Conservation (phyloP, 768 basidiomycete genomes). For the Coprinopsis marcescibilis region DNA sequence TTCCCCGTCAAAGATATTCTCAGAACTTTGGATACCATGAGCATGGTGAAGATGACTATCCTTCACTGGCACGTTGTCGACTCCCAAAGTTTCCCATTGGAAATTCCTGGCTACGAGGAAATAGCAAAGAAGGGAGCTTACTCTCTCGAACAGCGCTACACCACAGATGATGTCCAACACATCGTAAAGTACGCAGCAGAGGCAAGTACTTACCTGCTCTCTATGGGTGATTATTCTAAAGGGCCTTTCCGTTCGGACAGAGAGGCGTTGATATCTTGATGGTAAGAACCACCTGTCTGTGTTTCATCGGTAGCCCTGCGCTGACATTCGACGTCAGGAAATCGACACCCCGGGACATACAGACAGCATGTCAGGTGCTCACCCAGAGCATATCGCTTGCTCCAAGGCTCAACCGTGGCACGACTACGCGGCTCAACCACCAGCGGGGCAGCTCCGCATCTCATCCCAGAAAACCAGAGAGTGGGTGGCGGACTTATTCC, state of each 20-base stretch:
- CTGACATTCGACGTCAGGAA: conserved; percentile 38
- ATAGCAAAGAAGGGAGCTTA: conserved; percentile 66
- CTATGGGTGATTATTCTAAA: conserved; percentile 23
- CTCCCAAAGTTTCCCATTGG: conserved; percentile 73
- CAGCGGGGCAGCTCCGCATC: conserved; percentile 77
- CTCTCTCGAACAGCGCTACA: conserved; percentile 47
- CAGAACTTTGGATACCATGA: conserved; percentile 71
- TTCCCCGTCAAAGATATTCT: conserved; percentile 61
- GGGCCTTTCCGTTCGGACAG: conserved; percentile 24
- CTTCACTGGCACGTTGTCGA: conserved; percentile 85
- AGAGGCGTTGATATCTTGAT: conserved; percentile 68
- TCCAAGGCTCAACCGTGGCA: conserved; percentile 49
- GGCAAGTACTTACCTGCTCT: conserved; percentile 34
- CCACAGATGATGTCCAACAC: conserved; percentile 44
- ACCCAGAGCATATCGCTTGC: conserved; percentile 77
- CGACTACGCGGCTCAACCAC: conserved; percentile 66
- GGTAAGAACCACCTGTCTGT: conserved; percentile 34
- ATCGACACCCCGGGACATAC: conserved; percentile 86
- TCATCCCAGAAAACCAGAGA: conserved; percentile 52
- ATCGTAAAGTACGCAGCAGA: conserved; percentile 61
- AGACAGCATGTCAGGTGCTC: conserved; percentile 50
- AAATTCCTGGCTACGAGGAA: conserved; percentile 54
- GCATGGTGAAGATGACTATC: conserved; percentile 68
- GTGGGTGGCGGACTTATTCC: conserved; percentile 53
- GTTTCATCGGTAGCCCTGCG: conserved; percentile 3